Conservation (phyloP, 306 rosid species). For the Lagenaria siceraria region DNA sequence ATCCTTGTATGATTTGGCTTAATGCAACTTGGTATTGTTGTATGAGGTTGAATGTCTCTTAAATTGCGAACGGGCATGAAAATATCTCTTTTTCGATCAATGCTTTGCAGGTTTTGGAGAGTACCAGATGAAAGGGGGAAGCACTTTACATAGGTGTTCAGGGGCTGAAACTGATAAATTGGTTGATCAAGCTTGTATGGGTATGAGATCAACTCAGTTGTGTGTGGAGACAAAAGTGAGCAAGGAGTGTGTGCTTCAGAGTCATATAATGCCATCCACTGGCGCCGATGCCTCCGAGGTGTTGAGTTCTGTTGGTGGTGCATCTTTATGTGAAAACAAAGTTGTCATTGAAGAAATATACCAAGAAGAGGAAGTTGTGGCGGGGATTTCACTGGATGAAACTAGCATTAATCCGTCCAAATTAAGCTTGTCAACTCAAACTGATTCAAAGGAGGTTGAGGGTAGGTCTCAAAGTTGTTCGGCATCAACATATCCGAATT, state of each 20-base stretch:
- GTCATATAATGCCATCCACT: slow-evolving; percentile 29
- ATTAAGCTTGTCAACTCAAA: slow-evolving; percentile 23
- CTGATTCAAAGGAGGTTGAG: slow-evolving; percentile 28
- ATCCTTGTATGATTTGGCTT: not conserved
- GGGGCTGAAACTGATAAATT: slow-evolving; percentile 18
- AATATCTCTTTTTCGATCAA: not conserved
- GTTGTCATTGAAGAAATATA: slow-evolving; percentile 25
- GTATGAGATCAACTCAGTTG: slow-evolving; percentile 23
- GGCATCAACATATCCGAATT: slow-evolving; percentile 39
- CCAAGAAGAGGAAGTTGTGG: slow-evolving; percentile 16
- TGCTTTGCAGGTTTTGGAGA: slow-evolving; percentile 32
- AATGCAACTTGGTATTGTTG: not conserved
- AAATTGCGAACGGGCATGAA: not conserved
- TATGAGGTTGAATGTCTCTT: not conserved
- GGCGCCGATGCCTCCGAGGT: slow-evolving; percentile 30
- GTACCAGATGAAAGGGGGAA: slow-evolving; percentile 32
- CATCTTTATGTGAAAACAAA: slow-evolving; percentile 28
- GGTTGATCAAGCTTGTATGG: slow-evolving; percentile 33
- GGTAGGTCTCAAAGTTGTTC: slow-evolving; percentile 28
- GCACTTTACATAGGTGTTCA: slow-evolving; percentile 17
- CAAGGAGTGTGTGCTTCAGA: slow-evolving; percentile 28
- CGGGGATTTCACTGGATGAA: slow-evolving; percentile 31
- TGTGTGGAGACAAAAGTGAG: slow-evolving; percentile 32
- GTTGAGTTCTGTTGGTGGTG: slow-evolving; percentile 18
- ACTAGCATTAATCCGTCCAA: slow-evolving; percentile 24